Conservation (phyloP, 805 yeast genomes). For the Ascoidea tarda region DNA sequence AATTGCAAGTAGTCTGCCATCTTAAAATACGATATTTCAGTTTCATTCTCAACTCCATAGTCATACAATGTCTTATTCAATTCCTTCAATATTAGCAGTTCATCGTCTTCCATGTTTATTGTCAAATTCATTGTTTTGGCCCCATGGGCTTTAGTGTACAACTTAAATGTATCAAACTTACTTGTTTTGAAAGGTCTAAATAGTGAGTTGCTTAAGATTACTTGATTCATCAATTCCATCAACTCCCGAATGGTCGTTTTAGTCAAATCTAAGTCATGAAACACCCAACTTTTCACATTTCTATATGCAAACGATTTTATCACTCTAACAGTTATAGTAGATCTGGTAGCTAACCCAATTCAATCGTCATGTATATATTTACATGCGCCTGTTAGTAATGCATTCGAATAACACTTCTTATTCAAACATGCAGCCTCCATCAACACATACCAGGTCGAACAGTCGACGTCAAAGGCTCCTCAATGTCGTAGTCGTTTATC, state of each 20-base stretch:
- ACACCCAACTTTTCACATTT: constrained; percentile 65
- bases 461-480: constrained; percentile 71
- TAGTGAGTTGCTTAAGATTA: constrained; percentile 43
- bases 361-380: neutral
- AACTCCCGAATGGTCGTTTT: constrained; percentile 52
- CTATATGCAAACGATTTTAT: constrained; percentile 87
- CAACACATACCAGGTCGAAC: constrained; percentile 43
- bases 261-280: constrained; percentile 58
- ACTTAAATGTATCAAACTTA: constrained; percentile 58
- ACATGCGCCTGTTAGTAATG: neutral
- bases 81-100: constrained; percentile 51
- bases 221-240: constrained; percentile 32
- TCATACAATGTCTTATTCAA: constrained; percentile 27
- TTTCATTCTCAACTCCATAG: constrained; percentile 68
- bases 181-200: constrained; percentile 76
- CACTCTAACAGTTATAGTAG: constrained; percentile 73
- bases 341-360: constrained; percentile 29
- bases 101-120: constrained; percentile 77
- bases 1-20: constrained; percentile 47
- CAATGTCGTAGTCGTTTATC: constrained; percentile 22
- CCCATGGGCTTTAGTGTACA: constrained; percentile 92
- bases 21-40: constrained; percentile 80
- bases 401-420: neutral
- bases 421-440: neutral
- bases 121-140: constrained; percentile 87